Evolutionary conservation across 2,329 filamentous ascomycete genomes (phyloP), one percentile per base, ranked within the genome.

Genomic region (Stagonosporopsis tanaceti): DNA sequence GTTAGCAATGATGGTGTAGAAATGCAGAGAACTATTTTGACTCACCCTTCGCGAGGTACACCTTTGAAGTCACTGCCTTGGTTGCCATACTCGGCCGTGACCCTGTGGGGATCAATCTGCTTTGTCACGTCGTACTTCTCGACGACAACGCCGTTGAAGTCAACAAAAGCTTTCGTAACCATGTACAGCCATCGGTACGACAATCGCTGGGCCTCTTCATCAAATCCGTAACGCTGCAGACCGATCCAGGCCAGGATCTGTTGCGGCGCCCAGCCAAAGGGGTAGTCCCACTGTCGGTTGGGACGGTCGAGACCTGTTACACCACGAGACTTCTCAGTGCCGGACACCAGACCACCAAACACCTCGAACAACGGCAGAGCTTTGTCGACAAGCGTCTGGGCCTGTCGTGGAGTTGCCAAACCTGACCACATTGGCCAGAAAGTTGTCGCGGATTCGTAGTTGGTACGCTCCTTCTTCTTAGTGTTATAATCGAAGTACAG

Each of bases 401-500:
- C 95, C 80, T 97, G 94, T 57, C 87, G 87, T 3, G 93, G 93
- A 30, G 89, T 90, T 14, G 92, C 89, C 46, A 95, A 87, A 50
- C 94, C 94, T 12, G 94, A 92, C 94, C 95, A 99, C 80, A 99
- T 90, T 4, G 95, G 88, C 95, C 95, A 99, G 79, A 98, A 93
- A 0, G 93, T 97, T 2, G 95, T 99, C 52, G 90, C 92, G 63
- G 87, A 91, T 79, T 98, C 95, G 75, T 98, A 98, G 14, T 84
- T 86, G 65, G 88, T 92, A 69, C 90, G 91, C 77, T 92, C 78
- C 73, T 93, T 87, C 77, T 89, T 91, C 61, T 85, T 88, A 0
- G 92, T 96, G 79, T 99, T 85, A 77, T 98, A 99, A 78, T 99
- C 95, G 73, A 98, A 98, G 82, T 92, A 99, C 91, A 98, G 96